Percentiles rank a stretch among this genome's conserved stretches.
Evolutionary conservation across 805 yeast genomes (phyloP).

Genomic region (Hanseniaspora pseudoguilliermondii): DNA sequence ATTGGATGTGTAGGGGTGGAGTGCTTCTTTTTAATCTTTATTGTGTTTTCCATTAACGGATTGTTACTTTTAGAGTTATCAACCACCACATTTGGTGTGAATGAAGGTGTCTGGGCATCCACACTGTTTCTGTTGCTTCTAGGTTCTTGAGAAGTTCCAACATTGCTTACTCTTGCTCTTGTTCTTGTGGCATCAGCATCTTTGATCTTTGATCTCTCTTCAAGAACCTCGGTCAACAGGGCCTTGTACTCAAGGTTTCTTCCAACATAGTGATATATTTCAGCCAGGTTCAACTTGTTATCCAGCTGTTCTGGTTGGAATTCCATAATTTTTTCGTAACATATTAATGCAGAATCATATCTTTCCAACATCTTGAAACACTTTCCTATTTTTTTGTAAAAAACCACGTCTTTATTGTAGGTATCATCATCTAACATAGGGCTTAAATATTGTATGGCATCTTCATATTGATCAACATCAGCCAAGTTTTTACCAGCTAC

Average conservation of each 20-base stretch:
- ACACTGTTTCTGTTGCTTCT: conserved; percentile 1
- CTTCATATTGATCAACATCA: conserved; percentile 54
- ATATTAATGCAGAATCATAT: conserved; percentile 48
- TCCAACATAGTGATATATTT: conserved; percentile 57
- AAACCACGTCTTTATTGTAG: conserved; percentile 34
- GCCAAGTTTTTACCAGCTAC: conserved; percentile 69
- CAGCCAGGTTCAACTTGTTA: conserved; percentile 66
- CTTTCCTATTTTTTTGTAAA: conserved; percentile 47
- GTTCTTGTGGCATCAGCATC: conserved; percentile 15
- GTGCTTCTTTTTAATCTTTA: conserved; percentile 21
- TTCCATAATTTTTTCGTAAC: conserved; percentile 42
- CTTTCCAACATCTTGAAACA: conserved; percentile 67
- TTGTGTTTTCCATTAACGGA: conserved; percentile 21
- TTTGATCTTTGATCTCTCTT: conserved; percentile 25
- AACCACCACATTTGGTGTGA: conserved; percentile 10
- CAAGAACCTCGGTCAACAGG: conserved; percentile 42
- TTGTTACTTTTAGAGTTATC: conserved; percentile 14
- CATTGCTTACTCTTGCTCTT: conserved; percentile 15
- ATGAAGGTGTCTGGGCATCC: conserved; percentile 5
- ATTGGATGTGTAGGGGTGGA: conserved; percentile 24
- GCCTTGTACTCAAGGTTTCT: conserved; percentile 44
- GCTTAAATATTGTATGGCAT: conserved; percentile 56
- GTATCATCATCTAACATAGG: conserved; percentile 47
- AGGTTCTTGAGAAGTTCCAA: neutral
- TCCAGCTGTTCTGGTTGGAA: conserved; percentile 55